A percentile compares a stretch with the other conserved stretches of the same genome.
phyloP scores from a whole-genome alignment of 2,329 filamentous ascomycete species.

The Exophiala aquamarina region DNA sequence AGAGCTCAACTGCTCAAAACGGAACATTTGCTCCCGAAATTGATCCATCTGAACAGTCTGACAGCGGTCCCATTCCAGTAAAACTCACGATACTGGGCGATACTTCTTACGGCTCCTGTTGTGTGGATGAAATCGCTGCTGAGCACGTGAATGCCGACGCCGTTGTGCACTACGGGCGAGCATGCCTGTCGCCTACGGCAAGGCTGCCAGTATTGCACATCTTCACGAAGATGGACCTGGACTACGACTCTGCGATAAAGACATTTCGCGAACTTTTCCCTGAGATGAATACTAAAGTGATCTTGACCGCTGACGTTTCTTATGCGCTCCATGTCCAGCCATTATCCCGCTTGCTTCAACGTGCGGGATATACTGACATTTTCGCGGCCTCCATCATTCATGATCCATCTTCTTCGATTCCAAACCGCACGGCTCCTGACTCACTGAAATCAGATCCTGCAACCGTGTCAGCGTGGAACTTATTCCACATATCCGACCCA shows the following conservation, averaged over 20 bases:
- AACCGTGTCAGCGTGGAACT: slow-evolving; percentile 63
- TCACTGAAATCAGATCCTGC: slow-evolving; percentile 46
- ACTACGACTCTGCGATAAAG: slow-evolving; percentile 57
- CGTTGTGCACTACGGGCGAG: slow-evolving; percentile 89
- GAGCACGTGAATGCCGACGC: slow-evolving; percentile 90
- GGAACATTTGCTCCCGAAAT: slow-evolving; percentile 2
- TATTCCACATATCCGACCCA: slow-evolving; percentile 84
- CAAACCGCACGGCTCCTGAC: slow-evolving; percentile 72
- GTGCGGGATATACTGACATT: slow-evolving; percentile 67
- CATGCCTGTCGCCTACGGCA: slow-evolving; percentile 87
- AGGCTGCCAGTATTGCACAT: slow-evolving; percentile 86
- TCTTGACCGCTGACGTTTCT: slow-evolving; percentile 87
- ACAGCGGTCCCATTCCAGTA: slow-evolving; percentile 29
- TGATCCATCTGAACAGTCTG: slow-evolving; percentile 5
- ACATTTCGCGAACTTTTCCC: slow-evolving; percentile 70
- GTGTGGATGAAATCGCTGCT: slow-evolving; percentile 93
- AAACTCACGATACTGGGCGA: slow-evolving; percentile 83
- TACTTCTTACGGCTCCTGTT: slow-evolving; percentile 95
- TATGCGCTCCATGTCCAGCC: slow-evolving; percentile 72
- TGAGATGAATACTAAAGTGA: slow-evolving; percentile 62
- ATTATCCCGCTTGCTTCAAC: slow-evolving; percentile 56
- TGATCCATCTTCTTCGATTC: slow-evolving; percentile 75
- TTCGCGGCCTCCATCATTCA: slow-evolving; percentile 72
- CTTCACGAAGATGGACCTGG: slow-evolving; percentile 73
- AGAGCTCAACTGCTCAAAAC: slow-evolving; percentile 3